These are phyloP conservation scores for Heliamphora pulchella DNA, from an alignment of 179 eudicot species.

Conservation along the genomic window DNA sequence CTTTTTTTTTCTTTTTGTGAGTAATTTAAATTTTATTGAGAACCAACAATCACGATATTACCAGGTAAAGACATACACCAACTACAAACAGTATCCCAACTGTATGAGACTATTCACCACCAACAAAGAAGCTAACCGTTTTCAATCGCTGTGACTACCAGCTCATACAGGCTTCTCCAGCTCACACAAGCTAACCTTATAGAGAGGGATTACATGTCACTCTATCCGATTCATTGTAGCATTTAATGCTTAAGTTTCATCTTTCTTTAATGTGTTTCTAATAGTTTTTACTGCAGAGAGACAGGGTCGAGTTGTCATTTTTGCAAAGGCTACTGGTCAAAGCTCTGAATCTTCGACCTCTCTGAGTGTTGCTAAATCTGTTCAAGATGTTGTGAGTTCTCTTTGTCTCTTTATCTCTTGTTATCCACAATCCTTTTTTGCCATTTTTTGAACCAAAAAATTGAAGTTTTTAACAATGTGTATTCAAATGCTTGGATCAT, in stretches of 20 bases:
- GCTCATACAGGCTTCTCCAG: too few species aligned
- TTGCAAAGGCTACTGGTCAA: slow-evolving; percentile 60
- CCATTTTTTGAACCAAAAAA: neutral
- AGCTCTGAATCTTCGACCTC: slow-evolving; percentile 73
- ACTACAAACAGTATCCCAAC: too few species aligned
- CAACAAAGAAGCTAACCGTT: too few species aligned
- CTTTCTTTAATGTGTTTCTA: neutral
- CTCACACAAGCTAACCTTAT: neutral
- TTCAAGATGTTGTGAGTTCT: slow-evolving; percentile 70
- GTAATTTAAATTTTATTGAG: too few species aligned
- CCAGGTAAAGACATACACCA: too few species aligned
- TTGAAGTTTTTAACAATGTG: neutral
- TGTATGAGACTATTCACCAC: too few species aligned
- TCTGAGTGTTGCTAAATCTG: slow-evolving; percentile 52
- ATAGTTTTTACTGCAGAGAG: slow-evolving; percentile 32
- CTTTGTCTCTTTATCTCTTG: neutral
- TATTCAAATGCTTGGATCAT: neutral
- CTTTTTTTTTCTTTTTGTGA: too few species aligned
- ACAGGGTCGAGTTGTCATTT: slow-evolving; percentile 31
- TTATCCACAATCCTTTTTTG: neutral
- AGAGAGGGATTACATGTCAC: neutral
- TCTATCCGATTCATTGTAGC: neutral
- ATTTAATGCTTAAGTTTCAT: slow-evolving; percentile 1
- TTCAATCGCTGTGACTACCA: too few species aligned
- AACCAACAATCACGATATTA: too few species aligned